Base-by-base conservation (phyloP, 495 filamentous ascomycete genomes). In the Apiosordaria backusii region DNA sequence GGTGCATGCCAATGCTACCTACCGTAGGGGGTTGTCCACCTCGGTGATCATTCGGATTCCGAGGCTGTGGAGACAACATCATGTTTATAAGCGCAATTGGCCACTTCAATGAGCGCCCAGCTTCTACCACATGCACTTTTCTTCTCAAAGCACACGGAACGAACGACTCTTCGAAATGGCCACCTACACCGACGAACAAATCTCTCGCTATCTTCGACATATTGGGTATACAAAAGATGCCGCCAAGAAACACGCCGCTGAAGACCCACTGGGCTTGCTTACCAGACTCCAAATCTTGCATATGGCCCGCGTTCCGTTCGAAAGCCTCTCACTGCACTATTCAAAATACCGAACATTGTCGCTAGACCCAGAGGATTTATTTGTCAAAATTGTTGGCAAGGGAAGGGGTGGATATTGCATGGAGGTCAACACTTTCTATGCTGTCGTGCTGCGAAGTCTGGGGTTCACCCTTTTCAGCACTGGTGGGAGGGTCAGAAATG, bases 391-490 rank as follows among this genome's bases (percentile, higher is more conserved):
- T 25, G 83, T 92, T 23, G 76, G 68, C 29, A 59, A 55, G 15
- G 65, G 66, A 40, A 60, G 73, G 10, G 92, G 92, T 3, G 90
- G 91, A 0, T 92, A 92, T 69, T 93, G 90, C 77, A 88, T 93
- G 82, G 91, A 93, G 70, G 81, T 84, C 60, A 93, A 88, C 72
- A 79, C 80, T 35, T 84, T 92, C 59, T 91, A 93, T 55, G 82
- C 83, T 50, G 81, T 81, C 21, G 76, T 92, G 18, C 77, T 96
- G 18, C 76, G 84, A 22, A 85, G 79, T 18, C 72, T 92, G 3
- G 90, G 89, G 0, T 93, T 82, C 64, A 68, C 74, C 0, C 76
- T 88, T 0, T 85, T 85, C 67, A 82, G 67, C 27, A 71, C 70
- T 0, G 82, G 81, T 5, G 81, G 71, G 13, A 68, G 78, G 13